Evolutionary conservation across 139 green algal species (phyloP).

Genomic region (Picochlorum sp.): DNA sequence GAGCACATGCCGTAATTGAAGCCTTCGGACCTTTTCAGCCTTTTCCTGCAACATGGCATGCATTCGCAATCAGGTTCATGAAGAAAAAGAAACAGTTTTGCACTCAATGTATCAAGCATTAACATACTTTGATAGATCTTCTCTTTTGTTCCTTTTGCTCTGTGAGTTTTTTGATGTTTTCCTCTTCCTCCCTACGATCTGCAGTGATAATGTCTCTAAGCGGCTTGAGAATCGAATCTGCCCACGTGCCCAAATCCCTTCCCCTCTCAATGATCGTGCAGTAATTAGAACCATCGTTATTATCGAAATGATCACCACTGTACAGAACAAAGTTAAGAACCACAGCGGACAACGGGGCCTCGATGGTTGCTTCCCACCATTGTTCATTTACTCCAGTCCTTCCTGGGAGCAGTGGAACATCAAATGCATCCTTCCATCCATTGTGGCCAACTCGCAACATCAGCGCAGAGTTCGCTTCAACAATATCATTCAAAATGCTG

Average conservation of each 20-base stretch:
- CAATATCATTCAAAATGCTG: slow-evolving; percentile 1
- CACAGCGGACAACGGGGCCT: slow-evolving; percentile 36
- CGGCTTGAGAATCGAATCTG: slow-evolving; percentile 11
- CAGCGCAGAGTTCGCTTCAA: background rate
- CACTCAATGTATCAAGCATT: background rate
- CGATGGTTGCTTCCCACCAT: slow-evolving; percentile 46
- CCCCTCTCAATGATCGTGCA: slow-evolving; percentile 4
- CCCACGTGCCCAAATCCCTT: slow-evolving; percentile 1
- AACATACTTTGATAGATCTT: background rate
- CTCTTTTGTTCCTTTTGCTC: background rate
- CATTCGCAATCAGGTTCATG: background rate
- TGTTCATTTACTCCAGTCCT: slow-evolving; percentile 1
- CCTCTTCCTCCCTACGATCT: slow-evolving; percentile 8
- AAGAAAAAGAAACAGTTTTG: background rate
- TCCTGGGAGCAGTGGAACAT: background rate
- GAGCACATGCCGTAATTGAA: slow-evolving; percentile 41
- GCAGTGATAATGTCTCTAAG: slow-evolving; percentile 5
- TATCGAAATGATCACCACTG: slow-evolving; percentile 64
- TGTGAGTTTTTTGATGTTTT: background rate
- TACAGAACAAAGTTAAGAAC: slow-evolving; percentile 66
- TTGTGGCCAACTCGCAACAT: slow-evolving; percentile 14
- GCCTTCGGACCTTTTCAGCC: slow-evolving; percentile 19
- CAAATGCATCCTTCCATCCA: slow-evolving; percentile 1
- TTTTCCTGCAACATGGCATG: background rate
- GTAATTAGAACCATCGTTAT: slow-evolving; percentile 55